phyloP scores from a whole-genome alignment of 768 basidiomycete genomes.

The Botryobasidium botryosum region DNA sequence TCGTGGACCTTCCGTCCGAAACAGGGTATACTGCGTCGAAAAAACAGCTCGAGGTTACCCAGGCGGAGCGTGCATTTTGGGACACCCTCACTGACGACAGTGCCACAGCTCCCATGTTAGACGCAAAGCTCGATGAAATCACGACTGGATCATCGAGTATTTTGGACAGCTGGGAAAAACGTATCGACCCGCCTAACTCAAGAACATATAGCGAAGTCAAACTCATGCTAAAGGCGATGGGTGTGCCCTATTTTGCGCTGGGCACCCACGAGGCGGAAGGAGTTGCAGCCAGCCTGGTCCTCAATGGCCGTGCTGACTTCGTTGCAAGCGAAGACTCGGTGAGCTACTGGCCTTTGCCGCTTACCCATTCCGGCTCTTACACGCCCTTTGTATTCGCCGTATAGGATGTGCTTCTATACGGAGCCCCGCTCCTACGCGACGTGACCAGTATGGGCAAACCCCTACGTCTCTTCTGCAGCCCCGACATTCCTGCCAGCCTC shows the following conservation, averaged over 20 bases:
- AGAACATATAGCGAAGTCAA: constrained; percentile 55
- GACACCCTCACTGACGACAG: constrained; percentile 21
- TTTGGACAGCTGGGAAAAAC: constrained; percentile 46
- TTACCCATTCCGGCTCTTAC: constrained; percentile 5
- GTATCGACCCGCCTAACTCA: constrained; percentile 41
- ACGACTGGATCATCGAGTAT: constrained; percentile 37
- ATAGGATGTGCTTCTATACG: constrained; percentile 70
- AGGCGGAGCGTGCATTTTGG: constrained; percentile 51
- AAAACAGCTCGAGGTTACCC: constrained; percentile 38
- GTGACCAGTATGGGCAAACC: constrained; percentile 43
- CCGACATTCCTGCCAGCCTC: constrained; percentile 40
- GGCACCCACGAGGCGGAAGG: constrained; percentile 76
- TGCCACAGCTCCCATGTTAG: constrained; percentile 11
- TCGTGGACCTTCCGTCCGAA: too few species aligned
- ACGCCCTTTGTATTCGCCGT: neutral
- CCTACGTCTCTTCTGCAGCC: constrained; percentile 45
- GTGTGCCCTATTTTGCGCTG: constrained; percentile 53
- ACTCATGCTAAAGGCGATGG: constrained; percentile 58
- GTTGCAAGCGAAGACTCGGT: constrained; percentile 87
- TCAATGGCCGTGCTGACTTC: constrained; percentile 62
- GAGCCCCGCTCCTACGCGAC: constrained; percentile 66
- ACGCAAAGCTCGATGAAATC: constrained; percentile 20
- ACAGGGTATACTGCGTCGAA: constrained; percentile 28
- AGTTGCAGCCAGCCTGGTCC: constrained; percentile 59
- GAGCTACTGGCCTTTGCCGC: constrained; percentile 15